phyloP scores from a whole-genome alignment of 768 basidiomycete genomes.

The Suillus fuscotomentosus region DNA sequence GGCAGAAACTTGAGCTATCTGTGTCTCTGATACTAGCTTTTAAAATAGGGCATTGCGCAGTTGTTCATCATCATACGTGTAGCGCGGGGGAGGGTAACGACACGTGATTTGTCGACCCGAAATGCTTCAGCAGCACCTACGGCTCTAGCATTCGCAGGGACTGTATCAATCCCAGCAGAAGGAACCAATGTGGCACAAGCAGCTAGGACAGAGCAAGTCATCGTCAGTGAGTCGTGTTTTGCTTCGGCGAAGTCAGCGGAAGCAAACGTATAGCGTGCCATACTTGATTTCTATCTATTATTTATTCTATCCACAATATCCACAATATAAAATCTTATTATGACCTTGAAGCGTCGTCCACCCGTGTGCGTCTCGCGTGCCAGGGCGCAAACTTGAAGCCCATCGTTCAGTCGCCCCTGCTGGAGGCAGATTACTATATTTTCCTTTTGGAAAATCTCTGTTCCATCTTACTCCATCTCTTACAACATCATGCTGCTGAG shows the following conservation, averaged over 20 bases:
- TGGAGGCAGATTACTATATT: too few species aligned
- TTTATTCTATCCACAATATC: too few species aligned
- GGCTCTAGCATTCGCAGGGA: background rate
- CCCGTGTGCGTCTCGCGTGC: too few species aligned
- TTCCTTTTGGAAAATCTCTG: too few species aligned
- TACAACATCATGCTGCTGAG: too few species aligned
- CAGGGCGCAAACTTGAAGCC: too few species aligned
- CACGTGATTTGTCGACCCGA: background rate
- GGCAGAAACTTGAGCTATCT: background rate
- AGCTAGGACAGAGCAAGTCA: background rate
- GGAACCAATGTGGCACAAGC: background rate
- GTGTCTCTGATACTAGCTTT: background rate
- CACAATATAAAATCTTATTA: too few species aligned
- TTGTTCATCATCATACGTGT: conserved; percentile 2
- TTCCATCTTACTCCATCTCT: too few species aligned
- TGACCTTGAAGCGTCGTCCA: too few species aligned
- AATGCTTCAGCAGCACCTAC: background rate
- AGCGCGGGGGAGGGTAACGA: background rate
- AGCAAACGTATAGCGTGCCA: background rate
- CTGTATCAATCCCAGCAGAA: background rate
- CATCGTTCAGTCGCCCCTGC: too few species aligned
- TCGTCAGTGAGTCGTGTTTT: background rate
- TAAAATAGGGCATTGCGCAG: background rate
- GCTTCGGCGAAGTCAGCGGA: background rate
- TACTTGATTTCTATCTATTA: too few species aligned